Conservation (phyloP, 169 alveolate genomes). For the Cryptosporidium muris region DNA sequence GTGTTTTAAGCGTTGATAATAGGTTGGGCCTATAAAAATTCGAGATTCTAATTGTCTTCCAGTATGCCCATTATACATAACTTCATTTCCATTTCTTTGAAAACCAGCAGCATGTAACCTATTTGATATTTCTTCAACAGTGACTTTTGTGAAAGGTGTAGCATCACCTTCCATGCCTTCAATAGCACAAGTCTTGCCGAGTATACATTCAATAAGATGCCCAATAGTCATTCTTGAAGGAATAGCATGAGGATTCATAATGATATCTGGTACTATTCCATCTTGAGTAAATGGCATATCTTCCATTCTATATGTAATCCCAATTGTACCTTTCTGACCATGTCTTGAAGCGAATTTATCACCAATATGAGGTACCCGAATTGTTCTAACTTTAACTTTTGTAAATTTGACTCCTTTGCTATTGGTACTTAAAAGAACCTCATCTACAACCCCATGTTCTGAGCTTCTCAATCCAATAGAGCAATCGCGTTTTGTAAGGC, state of each 20-base stretch:
- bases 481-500: conserved; percentile 86
- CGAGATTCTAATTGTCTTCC: conserved; percentile 91
- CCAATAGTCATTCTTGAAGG: conserved; percentile 99
- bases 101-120: conserved; percentile 95
- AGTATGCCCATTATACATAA: conserved; percentile 96
- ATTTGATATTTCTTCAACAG: conserved; percentile 96
- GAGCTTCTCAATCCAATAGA: conserved; percentile 92
- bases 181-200: conserved; percentile 95
- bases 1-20: conserved; percentile 99
- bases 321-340: conserved; percentile 99
- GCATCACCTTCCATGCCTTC: conserved; percentile 99
- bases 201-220: conserved; percentile 98
- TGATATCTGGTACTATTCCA: conserved; percentile 99
- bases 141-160: conserved; percentile 97
- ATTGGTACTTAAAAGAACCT: conserved; percentile 96
- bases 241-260: conserved; percentile 99
- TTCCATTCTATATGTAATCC: conserved; percentile 98
- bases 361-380: conserved; percentile 98
- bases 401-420: conserved; percentile 94
- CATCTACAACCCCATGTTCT: conserved; percentile 95
- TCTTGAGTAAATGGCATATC: conserved; percentile 98
- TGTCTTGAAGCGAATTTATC: conserved; percentile 99
- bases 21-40: conserved; percentile 99
- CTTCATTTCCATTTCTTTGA: conserved; percentile 98
- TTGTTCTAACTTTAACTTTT: conserved; percentile 93